Percentiles rank a stretch among this genome's conserved stretches.
phyloP scores from a whole-genome alignment of 305 asterid species.

The Andrographis paniculata region DNA sequence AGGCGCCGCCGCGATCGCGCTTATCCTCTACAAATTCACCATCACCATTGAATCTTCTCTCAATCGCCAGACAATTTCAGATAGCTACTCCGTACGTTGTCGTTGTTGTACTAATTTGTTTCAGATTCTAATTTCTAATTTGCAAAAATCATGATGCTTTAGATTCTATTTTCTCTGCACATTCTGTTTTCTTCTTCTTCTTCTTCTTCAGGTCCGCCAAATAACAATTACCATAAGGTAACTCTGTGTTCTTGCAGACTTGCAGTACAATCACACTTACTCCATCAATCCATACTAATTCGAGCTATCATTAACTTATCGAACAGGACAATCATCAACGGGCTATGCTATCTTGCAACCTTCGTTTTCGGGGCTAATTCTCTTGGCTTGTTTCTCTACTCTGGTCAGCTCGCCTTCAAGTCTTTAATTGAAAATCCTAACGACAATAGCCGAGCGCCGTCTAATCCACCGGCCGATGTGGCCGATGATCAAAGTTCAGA shows the following conservation, averaged over 20 bases:
- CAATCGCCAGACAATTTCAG: slow-evolving; percentile 64
- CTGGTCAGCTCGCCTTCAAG: slow-evolving; percentile 76
- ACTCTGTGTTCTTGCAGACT: no score
- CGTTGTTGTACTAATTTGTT: not conserved
- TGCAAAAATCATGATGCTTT: not conserved
- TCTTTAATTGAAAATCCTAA: slow-evolving; percentile 45
- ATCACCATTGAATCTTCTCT: slow-evolving; percentile 65
- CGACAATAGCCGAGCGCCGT: slow-evolving; percentile 22
- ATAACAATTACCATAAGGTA: slow-evolving; percentile 87
- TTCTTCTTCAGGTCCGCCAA: slow-evolving; percentile 67
- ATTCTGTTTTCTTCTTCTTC: slow-evolving; percentile 1
- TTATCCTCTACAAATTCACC: slow-evolving; percentile 74
- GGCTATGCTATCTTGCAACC: slow-evolving; percentile 92
- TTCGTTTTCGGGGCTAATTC: slow-evolving; percentile 67
- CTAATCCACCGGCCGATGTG: slow-evolving; percentile 19
- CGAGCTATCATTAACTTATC: slow-evolving; percentile 10
- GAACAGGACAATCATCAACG: slow-evolving; percentile 80
- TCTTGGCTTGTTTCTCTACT: slow-evolving; percentile 64
- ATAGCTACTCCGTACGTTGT: slow-evolving; percentile 61
- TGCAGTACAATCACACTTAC: no score
- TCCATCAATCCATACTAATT: no score
- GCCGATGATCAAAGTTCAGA: slow-evolving; percentile 38
- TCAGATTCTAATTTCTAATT: not conserved
- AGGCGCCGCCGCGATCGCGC: slow-evolving; percentile 64
- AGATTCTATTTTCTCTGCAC: no score